Base-by-base conservation (phyloP, 495 filamentous ascomycete species). In the Tricharina praecox region DNA sequence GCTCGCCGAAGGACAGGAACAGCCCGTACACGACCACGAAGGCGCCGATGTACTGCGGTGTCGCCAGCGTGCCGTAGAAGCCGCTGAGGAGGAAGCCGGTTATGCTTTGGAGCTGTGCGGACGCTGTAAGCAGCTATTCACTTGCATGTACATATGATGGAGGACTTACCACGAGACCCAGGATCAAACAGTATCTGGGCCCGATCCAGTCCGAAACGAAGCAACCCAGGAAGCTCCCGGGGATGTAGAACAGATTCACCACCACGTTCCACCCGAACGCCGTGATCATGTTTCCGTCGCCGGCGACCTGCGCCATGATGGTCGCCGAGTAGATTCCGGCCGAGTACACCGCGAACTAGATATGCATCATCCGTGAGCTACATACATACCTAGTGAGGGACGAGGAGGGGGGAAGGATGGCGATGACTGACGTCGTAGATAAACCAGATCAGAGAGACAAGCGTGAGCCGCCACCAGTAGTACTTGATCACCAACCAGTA, bases 21-120 rank as follows among this genome's bases (percentile, higher is more conserved):
- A 95, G 74, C 32, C 85, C 40, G 40, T 43, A 43, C 21, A 43
- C 23, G 1, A 43, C 40, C 1, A 26, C 78, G 54, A 92, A 93
- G 4, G 67, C 83, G 9, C 71, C 84, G 16, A 90, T 74, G 44
- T 82, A 73, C 25, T 68, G 51, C 0, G 76, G 64, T 23, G 72
- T 72, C 1, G 74, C 73, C 0, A 93, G 72, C 5, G 63, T 65
- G 23, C 64, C 53, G 66, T 88, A 93, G 55, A 69, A 72, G 36
- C 75, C 83, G 1, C 82, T 76, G 84, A 93, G 92, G 64, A 86
- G 76, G 63, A 86, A 90, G 3, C 85, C 85, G 2, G 88, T 71
- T 13, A 82, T 60, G 3, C 73, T 82, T 56, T 93, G 85, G 1
- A 72, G 52, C 10, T n/a, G n/a, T n/a, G n/a, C n/a, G n/a, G n/a